Conservation (phyloP, 2,329 filamentous ascomycete genomes). For the Allantophomopsis lycopodina region DNA sequence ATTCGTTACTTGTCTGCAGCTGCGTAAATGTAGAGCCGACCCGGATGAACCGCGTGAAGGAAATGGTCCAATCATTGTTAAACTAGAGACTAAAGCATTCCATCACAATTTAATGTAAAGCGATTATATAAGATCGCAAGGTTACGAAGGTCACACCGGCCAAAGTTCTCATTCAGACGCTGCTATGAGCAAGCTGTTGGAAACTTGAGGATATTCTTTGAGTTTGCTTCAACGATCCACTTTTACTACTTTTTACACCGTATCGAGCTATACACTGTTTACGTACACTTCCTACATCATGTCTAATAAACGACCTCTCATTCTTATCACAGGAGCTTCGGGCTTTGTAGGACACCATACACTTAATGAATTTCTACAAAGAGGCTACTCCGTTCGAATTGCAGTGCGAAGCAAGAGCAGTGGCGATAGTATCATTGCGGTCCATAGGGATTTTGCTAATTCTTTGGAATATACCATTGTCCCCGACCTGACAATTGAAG, state of each 20-base stretch:
- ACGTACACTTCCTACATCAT: constrained; percentile 1
- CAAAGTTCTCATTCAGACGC: no score
- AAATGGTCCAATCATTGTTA: no score
- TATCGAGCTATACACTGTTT: no score
- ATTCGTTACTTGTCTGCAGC: no score
- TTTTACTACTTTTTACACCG: not conserved
- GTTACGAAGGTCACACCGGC: no score
- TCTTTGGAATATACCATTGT: constrained; percentile 18
- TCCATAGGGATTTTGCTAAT: constrained; percentile 14
- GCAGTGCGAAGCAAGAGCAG: constrained; percentile 30
- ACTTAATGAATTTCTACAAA: constrained; percentile 20
- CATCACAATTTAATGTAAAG: no score
- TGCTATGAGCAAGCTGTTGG: no score
- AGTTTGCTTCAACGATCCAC: not conserved
- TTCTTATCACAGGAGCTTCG: constrained; percentile 21
- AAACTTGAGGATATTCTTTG: no score
- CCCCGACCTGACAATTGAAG: constrained; percentile 17
- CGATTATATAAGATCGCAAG: no score
- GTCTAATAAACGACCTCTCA: constrained; percentile 5
- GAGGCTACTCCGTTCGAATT: constrained; percentile 26
- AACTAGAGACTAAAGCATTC: no score
- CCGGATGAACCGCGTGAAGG: no score
- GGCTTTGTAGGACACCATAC: constrained; percentile 37
- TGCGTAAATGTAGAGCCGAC: no score
- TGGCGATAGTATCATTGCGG: constrained; percentile 22